Evolutionary conservation across 768 basidiomycete species (phyloP).

Genomic region (Lactifluus subvellereus): DNA sequence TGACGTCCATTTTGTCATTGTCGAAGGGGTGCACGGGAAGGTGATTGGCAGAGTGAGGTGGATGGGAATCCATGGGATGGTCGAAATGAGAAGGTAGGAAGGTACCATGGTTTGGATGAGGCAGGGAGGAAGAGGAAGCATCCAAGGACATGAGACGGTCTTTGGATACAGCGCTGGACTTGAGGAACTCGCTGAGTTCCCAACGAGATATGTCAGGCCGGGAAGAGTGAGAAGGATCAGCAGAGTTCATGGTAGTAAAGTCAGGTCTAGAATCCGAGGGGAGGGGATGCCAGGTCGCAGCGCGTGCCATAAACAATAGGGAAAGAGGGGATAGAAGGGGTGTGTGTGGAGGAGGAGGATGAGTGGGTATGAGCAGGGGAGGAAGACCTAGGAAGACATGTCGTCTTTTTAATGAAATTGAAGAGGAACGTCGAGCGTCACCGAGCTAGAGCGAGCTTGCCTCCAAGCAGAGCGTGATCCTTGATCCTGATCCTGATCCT

Average conservation of each 20-base stretch:
- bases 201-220: slow-evolving; percentile 34
- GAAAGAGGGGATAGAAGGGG: slow-evolving; percentile 3
- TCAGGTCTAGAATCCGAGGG: slow-evolving; percentile 26
- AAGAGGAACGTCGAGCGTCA: too few relatives aligned
- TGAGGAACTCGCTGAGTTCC: slow-evolving; percentile 44
- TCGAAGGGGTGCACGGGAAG: slow-evolving; percentile 40
- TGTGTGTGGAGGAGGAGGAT: slow-evolving; percentile 13
- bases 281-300: slow-evolving; percentile 21
- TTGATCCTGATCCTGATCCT: not conserved
- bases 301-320: slow-evolving; percentile 13
- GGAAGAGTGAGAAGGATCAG: slow-evolving; percentile 35
- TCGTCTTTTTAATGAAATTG: slow-evolving; percentile 28
- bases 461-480: too few relatives aligned
- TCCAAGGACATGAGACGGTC: slow-evolving; percentile 35
- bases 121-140: slow-evolving; percentile 41
- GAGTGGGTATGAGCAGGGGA: slow-evolving; percentile 12
- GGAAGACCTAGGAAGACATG: slow-evolving; percentile 16
- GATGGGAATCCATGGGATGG: slow-evolving; percentile 30
- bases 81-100: slow-evolving; percentile 45
- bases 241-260: slow-evolving; percentile 17
- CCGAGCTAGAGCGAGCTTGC: not conserved
- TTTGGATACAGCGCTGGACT: slow-evolving; percentile 33
- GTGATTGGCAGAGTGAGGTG: slow-evolving; percentile 31
- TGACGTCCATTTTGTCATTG: slow-evolving; percentile 48
- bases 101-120: slow-evolving; percentile 42